Evolutionary conservation across 345 rosid species (phyloP).

Genomic region (Moricandia moricandioides): DNA sequence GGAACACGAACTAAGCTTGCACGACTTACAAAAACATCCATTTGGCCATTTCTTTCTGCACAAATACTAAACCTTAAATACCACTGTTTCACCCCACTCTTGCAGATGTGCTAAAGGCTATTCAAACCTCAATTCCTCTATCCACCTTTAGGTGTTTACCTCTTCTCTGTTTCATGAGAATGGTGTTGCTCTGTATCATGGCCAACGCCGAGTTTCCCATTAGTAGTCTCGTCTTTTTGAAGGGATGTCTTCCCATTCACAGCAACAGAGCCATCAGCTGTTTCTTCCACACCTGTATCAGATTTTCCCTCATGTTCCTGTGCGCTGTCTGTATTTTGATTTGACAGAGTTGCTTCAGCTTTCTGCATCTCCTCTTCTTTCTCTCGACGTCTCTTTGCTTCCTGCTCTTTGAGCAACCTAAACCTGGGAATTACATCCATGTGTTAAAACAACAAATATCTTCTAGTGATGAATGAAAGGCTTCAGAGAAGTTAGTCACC

Average conservation of each 20-base stretch:
- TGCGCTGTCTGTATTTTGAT: constrained; percentile 31
- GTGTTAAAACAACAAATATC: constrained; percentile 22
- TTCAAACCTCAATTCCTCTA: constrained; percentile 5
- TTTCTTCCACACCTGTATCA: constrained; percentile 32
- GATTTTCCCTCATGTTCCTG: constrained; percentile 28
- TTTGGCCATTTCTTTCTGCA: constrained; percentile 3
- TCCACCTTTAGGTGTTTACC: constrained; percentile 20
- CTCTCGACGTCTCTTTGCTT: constrained; percentile 61
- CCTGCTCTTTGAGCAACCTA: constrained; percentile 76
- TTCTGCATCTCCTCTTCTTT: constrained; percentile 62
- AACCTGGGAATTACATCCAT: constrained; percentile 49
- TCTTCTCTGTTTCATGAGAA: constrained; percentile 31
- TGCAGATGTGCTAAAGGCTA: background rate
- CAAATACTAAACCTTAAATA: background rate
- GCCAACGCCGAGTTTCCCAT: constrained; percentile 33
- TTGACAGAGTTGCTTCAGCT: constrained; percentile 44
- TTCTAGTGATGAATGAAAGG: background rate
- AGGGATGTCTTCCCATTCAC: constrained; percentile 48
- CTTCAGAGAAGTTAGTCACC: constrained; percentile 34
- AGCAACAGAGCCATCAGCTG: constrained; percentile 34
- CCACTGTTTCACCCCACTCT: constrained; percentile 1
- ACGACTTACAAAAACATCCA: background rate
- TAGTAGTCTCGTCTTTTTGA: constrained; percentile 36
- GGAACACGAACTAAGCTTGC: background rate
- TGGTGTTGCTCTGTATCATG: constrained; percentile 32